phyloP scores from a whole-genome alignment of 2,329 filamentous ascomycete species.

The Shiraia bambusicola region DNA sequence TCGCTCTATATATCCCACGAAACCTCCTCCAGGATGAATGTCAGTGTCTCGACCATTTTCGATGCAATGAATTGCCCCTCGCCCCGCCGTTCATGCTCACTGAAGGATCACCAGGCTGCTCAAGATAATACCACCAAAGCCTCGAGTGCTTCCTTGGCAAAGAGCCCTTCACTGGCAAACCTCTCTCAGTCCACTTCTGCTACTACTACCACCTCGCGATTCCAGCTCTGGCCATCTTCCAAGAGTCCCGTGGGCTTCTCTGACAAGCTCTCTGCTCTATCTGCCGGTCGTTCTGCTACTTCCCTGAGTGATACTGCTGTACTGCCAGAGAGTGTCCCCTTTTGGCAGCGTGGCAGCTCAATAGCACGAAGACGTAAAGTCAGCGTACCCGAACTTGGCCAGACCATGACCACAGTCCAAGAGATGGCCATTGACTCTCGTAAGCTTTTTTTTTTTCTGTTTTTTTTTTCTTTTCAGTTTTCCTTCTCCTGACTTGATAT shows the following conservation, averaged over 20 bases:
- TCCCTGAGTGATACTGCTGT: conserved; percentile 45
- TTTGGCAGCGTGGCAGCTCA: conserved; percentile 42
- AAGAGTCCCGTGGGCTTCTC: conserved; percentile 29
- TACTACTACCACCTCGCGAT: conserved; percentile 24
- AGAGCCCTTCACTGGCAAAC: conserved; percentile 33
- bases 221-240: conserved; percentile 42
- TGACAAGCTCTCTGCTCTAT: conserved; percentile 41
- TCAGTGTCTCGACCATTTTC: conserved; percentile 29
- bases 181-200: conserved; percentile 20
- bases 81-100: conserved; percentile 39
- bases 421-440: conserved; percentile 44
- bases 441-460: conserved; percentile 23
- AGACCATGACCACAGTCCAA: conserved; percentile 44
- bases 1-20: conserved; percentile 44
- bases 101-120: conserved; percentile 36
- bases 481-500: background rate
- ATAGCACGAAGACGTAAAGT: conserved; percentile 44
- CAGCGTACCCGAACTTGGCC: conserved; percentile 44
- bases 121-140: conserved; percentile 22
- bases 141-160: conserved; percentile 17
- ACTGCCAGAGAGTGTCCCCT: conserved; percentile 31
- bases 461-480: too few species aligned
- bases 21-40: conserved; percentile 35
- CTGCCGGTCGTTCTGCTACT: conserved; percentile 42
- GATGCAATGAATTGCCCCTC: conserved; percentile 34